Conservation (phyloP, 495 filamentous ascomycete genomes). For the Aspergillus carlsbadensis region DNA sequence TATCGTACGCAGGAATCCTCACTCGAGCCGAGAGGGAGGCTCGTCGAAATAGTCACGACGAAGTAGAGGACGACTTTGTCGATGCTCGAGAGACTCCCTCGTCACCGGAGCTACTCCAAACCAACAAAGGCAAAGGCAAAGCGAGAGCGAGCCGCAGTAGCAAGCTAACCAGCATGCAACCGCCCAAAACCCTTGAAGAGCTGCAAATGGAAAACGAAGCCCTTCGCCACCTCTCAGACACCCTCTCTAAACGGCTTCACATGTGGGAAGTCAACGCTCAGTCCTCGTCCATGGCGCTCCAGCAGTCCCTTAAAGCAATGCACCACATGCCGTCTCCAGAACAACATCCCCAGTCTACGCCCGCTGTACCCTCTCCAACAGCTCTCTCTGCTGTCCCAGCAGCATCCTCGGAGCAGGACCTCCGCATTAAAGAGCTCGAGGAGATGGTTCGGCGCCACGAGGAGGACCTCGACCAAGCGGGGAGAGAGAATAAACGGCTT, state of each 20-base stretch:
- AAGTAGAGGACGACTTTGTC: slow-evolving; percentile 78
- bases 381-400: slow-evolving; percentile 23
- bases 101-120: slow-evolving; percentile 47
- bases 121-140: slow-evolving; percentile 24
- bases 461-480: slow-evolving; percentile 56
- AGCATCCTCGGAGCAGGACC: slow-evolving; percentile 31
- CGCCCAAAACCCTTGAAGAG: slow-evolving; percentile 71
- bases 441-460: slow-evolving; percentile 44
- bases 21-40: slow-evolving; percentile 68
- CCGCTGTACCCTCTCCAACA: slow-evolving; percentile 24
- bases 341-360: slow-evolving; percentile 20
- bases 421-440: slow-evolving; percentile 48
- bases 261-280: slow-evolving; percentile 86
- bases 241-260: slow-evolving; percentile 72
- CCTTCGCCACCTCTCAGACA: slow-evolving; percentile 72
- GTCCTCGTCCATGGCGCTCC: slow-evolving; percentile 73
- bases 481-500: slow-evolving; percentile 68
- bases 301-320: slow-evolving; percentile 73
- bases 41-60: slow-evolving; percentile 46
- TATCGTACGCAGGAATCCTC: slow-evolving; percentile 85
- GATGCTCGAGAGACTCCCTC: slow-evolving; percentile 76
- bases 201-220: slow-evolving; percentile 77
- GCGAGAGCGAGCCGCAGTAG: slow-evolving; percentile 12
- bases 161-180: slow-evolving; percentile 31
- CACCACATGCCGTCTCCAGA: slow-evolving; percentile 45